A percentile compares a stretch with the other conserved stretches of the same genome.
Conservation (phyloP, 306 rosid species). For the Senna siamea region DNA sequence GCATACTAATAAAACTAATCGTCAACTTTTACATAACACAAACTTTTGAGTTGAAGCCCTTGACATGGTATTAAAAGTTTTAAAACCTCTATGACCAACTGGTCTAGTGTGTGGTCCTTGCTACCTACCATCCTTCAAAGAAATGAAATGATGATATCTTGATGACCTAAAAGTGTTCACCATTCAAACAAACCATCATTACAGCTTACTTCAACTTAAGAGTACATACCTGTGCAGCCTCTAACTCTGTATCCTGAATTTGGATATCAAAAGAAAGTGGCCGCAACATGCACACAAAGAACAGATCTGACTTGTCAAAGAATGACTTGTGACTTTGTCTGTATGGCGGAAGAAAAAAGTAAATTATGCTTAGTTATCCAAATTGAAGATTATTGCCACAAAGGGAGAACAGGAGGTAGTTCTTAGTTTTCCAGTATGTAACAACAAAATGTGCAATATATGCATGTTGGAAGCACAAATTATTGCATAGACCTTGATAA, state of each 20-base stretch:
- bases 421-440: constrained; percentile 5
- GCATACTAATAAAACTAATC: neutral
- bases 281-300: constrained; percentile 74
- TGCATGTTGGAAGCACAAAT: constrained; percentile 19
- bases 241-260: constrained; percentile 75
- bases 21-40: neutral
- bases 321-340: constrained; percentile 76
- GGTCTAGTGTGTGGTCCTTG: neutral
- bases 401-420: neutral
- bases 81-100: neutral
- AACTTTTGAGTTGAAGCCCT: neutral
- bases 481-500: neutral
- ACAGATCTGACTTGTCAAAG: constrained; percentile 84
- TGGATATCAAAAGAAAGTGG: constrained; percentile 71
- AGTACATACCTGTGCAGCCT: constrained; percentile 67
- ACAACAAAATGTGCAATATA: constrained; percentile 21
- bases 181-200: constrained; percentile 10
- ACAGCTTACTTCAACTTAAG: constrained; percentile 3
- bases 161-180: constrained; percentile 25
- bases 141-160: constrained; percentile 17
- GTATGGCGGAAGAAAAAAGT: constrained; percentile 39
- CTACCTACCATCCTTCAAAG: neutral
- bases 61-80: neutral
- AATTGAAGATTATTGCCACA: neutral
- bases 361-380: constrained; percentile 21